These are phyloP conservation scores for Aspergillus persii DNA, from an alignment of 2,329 filamentous ascomycete species.

Conservation along the genomic window DNA sequence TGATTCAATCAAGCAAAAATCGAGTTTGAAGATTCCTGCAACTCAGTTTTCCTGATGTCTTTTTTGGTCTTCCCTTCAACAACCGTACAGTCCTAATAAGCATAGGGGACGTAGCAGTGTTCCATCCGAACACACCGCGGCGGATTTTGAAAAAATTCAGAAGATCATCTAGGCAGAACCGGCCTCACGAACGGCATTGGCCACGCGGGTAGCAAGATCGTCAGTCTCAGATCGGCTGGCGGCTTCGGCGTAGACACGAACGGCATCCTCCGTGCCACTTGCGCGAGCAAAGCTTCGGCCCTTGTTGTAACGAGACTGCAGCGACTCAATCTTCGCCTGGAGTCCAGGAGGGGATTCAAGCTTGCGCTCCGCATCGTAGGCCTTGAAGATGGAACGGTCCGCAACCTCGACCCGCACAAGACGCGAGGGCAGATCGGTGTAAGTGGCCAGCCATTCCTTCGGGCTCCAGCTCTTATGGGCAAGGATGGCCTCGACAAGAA, in stretches of 20 bases:
- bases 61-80: background rate
- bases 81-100: background rate
- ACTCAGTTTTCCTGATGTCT: background rate
- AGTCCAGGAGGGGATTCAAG: constrained; percentile 75
- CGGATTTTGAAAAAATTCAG: background rate
- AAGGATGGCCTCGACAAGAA: constrained; percentile 92
- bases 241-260: constrained; percentile 93
- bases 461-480: constrained; percentile 91
- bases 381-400: constrained; percentile 85
- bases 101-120: background rate
- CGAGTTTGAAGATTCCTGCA: background rate
- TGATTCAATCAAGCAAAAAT: constrained; percentile 2
- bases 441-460: constrained; percentile 88
- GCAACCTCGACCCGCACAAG: constrained; percentile 89
- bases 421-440: constrained; percentile 90
- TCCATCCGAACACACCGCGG: background rate
- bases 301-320: constrained; percentile 86
- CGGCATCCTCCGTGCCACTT: constrained; percentile 92
- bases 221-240: constrained; percentile 86
- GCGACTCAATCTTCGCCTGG: constrained; percentile 81
- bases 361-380: constrained; percentile 87
- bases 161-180: constrained; percentile 31
- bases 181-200: constrained; percentile 66
- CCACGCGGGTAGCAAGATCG: constrained; percentile 81
- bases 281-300: constrained; percentile 89